Percentiles rank a stretch among this genome's conserved stretches.
Conservation (phyloP, 768 basidiomycete genomes). For the Suillus paluster region DNA sequence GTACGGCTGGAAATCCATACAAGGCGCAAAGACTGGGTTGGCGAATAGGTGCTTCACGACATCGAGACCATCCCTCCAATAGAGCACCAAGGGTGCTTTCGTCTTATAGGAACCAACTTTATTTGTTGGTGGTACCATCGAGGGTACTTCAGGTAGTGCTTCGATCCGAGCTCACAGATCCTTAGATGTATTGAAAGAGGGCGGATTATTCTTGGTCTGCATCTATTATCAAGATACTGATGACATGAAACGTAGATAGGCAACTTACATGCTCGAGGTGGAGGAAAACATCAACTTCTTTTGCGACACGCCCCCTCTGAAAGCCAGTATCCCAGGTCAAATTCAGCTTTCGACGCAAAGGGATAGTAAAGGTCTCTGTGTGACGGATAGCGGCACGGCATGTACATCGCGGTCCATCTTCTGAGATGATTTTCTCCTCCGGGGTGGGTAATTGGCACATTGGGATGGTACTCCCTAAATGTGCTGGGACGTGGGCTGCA, state of each 20-base stretch:
- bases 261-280: not conserved
- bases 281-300: slow-evolving; percentile 8
- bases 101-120: slow-evolving; percentile 11
- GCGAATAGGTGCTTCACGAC: too few relatives aligned
- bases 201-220: not conserved
- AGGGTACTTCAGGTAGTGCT: slow-evolving; percentile 12
- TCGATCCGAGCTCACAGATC: not conserved
- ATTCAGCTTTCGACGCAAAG: slow-evolving; percentile 7
- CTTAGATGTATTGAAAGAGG: not conserved
- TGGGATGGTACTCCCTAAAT: too few relatives aligned
- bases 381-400: not conserved
- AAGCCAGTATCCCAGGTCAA: slow-evolving; percentile 13
- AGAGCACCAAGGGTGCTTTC: slow-evolving; percentile 3
- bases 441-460: too few relatives aligned
- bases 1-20: too few relatives aligned
- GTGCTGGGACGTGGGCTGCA: not conserved
- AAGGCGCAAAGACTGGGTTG: too few relatives aligned
- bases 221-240: not conserved
- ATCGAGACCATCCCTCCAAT: too few relatives aligned
- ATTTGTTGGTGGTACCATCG: slow-evolving; percentile 12
- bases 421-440: slow-evolving; percentile 6
- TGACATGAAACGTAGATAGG: not conserved
- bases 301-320: not conserved
- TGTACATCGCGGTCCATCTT: slow-evolving; percentile 10
- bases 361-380: slow-evolving; percentile 2